Evolutionary conservation across 73 alveolate genomes (phyloP).

Genomic region (Tetrahymena thermophila): DNA sequence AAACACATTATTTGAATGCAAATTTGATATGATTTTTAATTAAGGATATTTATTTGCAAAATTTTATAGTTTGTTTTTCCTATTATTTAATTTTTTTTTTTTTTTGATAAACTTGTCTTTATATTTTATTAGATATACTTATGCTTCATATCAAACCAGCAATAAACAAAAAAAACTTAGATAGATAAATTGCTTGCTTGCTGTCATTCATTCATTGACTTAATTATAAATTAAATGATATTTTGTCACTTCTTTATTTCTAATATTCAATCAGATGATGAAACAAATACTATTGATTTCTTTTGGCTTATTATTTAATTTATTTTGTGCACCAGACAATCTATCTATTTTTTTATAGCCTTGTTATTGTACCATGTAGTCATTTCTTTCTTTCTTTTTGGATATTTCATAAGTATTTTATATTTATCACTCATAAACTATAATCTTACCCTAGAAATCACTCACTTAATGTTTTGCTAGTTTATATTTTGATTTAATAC

Average conservation of each 20-base stretch:
- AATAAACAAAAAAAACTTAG: too few species aligned
- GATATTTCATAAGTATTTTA: not conserved
- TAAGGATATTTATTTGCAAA: not conserved
- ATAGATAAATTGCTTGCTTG: too few species aligned
- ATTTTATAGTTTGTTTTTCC: not conserved
- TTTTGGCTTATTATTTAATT: not conserved
- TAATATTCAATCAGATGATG: not conserved
- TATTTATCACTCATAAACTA: not conserved
- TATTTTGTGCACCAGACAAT: not conserved
- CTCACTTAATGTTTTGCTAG: too few species aligned
- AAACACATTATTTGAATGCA: not conserved
- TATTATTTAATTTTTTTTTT: too few species aligned
- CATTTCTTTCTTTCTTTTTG: too few species aligned
- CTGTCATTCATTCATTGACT: too few species aligned
- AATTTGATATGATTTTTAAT: not conserved
- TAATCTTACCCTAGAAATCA: too few species aligned
- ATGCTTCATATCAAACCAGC: not conserved
- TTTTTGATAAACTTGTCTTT: not conserved
- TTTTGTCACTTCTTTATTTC: not conserved
- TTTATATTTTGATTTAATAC: too few species aligned
- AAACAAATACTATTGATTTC: not conserved
- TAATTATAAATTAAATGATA: too few species aligned
- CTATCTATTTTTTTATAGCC: too few species aligned
- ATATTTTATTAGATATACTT: not conserved
- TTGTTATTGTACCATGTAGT: not conserved